Conservation (phyloP, 768 basidiomycete species). For the Gautieria morchelliformis region DNA sequence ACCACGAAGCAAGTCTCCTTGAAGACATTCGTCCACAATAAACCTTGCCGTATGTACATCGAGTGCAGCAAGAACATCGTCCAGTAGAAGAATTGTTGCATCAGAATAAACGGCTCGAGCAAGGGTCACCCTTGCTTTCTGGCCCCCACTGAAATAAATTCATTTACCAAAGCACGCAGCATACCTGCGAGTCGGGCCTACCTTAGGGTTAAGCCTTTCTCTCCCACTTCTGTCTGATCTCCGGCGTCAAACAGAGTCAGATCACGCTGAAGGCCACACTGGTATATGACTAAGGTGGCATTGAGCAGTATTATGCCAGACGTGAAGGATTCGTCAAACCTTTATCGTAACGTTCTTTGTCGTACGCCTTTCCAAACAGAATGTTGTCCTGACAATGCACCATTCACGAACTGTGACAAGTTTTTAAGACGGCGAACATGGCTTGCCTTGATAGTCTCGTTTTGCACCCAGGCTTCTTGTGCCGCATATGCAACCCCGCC, state of each 20-base stretch:
- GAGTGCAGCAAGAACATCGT: conserved; percentile 57
- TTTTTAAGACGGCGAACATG: conserved; percentile 23
- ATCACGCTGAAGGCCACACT: conserved; percentile 36
- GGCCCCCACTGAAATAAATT: conserved; percentile 35
- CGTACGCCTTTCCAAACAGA: conserved; percentile 32
- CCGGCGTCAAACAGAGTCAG: conserved; percentile 45
- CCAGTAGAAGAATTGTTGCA: conserved; percentile 57
- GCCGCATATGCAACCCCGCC: conserved; percentile 71
- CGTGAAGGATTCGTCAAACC: conserved; percentile 11
- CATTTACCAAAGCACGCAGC: background rate
- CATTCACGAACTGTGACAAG: background rate
- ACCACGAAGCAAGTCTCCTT: conserved; percentile 28
- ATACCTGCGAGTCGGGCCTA: conserved; percentile 8
- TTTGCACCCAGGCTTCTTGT: conserved; percentile 82
- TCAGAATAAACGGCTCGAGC: conserved; percentile 51
- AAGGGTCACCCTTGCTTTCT: conserved; percentile 41
- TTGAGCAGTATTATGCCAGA: background rate
- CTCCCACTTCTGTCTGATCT: conserved; percentile 62
- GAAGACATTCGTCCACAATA: conserved; percentile 40
- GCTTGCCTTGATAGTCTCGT: conserved; percentile 57
- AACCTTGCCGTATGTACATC: conserved; percentile 46
- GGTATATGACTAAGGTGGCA: conserved; percentile 21
- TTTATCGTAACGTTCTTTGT: conserved; percentile 22
- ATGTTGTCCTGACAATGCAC: conserved; percentile 44
- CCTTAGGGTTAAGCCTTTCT: conserved; percentile 54